These are phyloP conservation scores for Pseudomicrostroma phylloplanum DNA, from an alignment of 1,284 basidiomycete genomes.

Conservation along the genomic window DNA sequence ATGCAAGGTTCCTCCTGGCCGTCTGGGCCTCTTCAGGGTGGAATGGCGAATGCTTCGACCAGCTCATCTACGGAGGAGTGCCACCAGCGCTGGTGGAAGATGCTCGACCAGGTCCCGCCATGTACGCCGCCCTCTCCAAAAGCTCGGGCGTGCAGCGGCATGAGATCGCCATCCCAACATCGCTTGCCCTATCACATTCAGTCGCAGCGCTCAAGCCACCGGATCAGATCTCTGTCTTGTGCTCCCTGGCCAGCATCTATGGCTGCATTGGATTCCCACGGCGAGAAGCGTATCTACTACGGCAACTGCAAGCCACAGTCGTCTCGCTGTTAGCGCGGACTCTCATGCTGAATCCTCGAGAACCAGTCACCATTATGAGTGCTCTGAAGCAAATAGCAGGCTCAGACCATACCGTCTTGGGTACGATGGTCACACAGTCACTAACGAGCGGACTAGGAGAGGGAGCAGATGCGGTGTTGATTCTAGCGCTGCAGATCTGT, in stretches of 20 bases:
- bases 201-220: constrained; percentile 35
- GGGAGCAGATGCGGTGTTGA: constrained; percentile 36
- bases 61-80: constrained; percentile 45
- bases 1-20: constrained; percentile 43
- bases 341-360: neutral
- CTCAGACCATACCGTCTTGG: constrained; percentile 1
- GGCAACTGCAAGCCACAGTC: constrained; percentile 35
- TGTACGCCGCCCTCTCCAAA: constrained; percentile 31
- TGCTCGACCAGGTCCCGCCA: constrained; percentile 22
- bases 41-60: constrained; percentile 49
- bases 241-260: constrained; percentile 35
- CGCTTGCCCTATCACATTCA: constrained; percentile 34
- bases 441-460: constrained; percentile 19
- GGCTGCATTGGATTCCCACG: constrained; percentile 41
- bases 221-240: constrained; percentile 41
- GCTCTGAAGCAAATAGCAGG: constrained; percentile 1
- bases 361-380: neutral
- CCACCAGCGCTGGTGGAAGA: constrained; percentile 41
- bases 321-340: constrained; percentile 23
- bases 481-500: constrained; percentile 43
- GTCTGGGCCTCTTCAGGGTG: constrained; percentile 46
- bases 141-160: constrained; percentile 33
- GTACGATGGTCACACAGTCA: constrained; percentile 19
- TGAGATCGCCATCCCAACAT: constrained; percentile 41
- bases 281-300: constrained; percentile 36